These are phyloP conservation scores for Magnolia kwangsiensis DNA, from an alignment of 164 flowering plant species.

Conservation along the genomic window DNA sequence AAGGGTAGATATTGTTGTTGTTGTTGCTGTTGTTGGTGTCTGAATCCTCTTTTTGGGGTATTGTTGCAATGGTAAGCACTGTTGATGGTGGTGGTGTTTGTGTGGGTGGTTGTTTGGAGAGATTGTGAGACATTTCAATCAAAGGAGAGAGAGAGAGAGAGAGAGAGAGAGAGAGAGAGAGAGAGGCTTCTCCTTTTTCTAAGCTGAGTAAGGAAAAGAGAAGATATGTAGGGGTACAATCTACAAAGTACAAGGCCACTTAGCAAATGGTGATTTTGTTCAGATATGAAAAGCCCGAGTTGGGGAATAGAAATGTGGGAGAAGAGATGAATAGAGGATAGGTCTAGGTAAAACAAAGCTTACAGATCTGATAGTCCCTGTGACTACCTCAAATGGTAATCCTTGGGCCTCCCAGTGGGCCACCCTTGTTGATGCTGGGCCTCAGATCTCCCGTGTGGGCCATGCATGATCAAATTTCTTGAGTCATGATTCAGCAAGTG, in stretches of 20 bases:
- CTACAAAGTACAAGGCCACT: background rate
- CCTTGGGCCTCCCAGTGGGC: too few relatives aligned
- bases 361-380: too few relatives aligned
- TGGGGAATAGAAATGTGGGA: background rate
- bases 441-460: too few relatives aligned
- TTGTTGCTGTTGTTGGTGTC: background rate
- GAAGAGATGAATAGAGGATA: background rate
- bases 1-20: slow-evolving; percentile 23
- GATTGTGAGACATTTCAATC: slow-evolving; percentile 11
- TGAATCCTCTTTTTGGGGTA: background rate
- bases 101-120: background rate
- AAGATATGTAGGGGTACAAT: background rate
- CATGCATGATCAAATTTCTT: too few relatives aligned
- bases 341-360: too few relatives aligned
- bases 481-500: too few relatives aligned
- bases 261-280: too few relatives aligned
- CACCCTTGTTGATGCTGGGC: too few relatives aligned
- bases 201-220: background rate
- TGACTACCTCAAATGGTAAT: too few relatives aligned
- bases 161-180: too few relatives aligned
- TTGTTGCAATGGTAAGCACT: background rate
- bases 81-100: background rate
- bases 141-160: background rate
- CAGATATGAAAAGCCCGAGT: too few relatives aligned
- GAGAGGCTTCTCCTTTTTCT: too few relatives aligned